Percentiles rank a stretch among this genome's conserved stretches.
These are phyloP conservation scores for Kwoniella newhampshirensis DNA, from an alignment of 768 basidiomycete genomes.

Conservation along the genomic window DNA sequence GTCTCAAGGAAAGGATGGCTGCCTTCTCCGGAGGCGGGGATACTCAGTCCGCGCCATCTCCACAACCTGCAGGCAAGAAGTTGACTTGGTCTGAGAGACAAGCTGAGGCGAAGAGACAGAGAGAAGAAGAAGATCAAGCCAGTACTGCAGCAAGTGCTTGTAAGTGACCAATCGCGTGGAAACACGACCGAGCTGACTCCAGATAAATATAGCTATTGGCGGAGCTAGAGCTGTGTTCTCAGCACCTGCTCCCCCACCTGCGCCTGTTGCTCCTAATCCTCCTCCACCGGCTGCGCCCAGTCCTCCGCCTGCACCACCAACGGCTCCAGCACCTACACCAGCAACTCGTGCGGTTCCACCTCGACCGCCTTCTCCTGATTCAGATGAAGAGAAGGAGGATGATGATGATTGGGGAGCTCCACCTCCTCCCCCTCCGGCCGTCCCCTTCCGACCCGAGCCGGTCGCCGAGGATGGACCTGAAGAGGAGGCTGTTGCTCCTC, in stretches of 20 bases:
- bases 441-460: conserved; percentile 56
- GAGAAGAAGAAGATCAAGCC: conserved; percentile 69
- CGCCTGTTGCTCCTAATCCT: conserved; percentile 1
- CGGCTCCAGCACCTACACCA: conserved; percentile 25
- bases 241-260: conserved; percentile 2
- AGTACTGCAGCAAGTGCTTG: conserved; percentile 42
- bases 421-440: conserved; percentile 54
- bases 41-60: conserved; percentile 7
- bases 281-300: conserved; percentile 16
- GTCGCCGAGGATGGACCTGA: conserved; percentile 30
- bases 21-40: conserved; percentile 46
- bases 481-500: conserved; percentile 36
- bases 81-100: conserved; percentile 93
- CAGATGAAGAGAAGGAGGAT: conserved; percentile 52
- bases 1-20: conserved; percentile 45
- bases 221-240: conserved; percentile 6
- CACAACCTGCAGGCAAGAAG: conserved; percentile 61
- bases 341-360: conserved; percentile 14
- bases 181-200: not conserved
- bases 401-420: conserved; percentile 55
- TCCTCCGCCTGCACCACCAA: conserved; percentile 26
- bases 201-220: conserved; percentile 6
- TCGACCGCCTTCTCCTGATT: conserved; percentile 45
- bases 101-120: conserved; percentile 81
- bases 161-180: conserved; percentile 9